Evolutionary conservation across 768 basidiomycete genomes (phyloP), one percentile per base, ranked within the genome.

Genomic region (Agaricus blazei): DNA sequence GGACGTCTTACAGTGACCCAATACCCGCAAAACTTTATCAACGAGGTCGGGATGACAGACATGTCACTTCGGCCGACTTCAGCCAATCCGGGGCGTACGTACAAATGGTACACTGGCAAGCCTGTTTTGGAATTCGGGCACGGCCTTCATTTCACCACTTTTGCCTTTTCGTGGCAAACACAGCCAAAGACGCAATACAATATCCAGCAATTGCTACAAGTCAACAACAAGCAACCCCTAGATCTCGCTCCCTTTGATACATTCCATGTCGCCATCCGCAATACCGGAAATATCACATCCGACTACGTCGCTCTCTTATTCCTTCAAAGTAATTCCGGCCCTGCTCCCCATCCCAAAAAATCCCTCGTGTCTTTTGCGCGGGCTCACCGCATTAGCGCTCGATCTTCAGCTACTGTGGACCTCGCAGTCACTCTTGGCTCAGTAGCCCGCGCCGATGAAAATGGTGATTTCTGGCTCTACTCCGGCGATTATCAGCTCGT

Each of bases 261-360:
- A 9, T 79, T 83, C 68, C 54, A 66, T n/a, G 72, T 81, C 19
- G 62, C 63, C 12, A 74, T 83, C 24, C 73, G 62, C 54, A 84
- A 83, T 65, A 75, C 72, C 0, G 81, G 82, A 15, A 65, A 67
- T 40, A 66, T 70, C 11, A 65, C 75, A 0, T 83, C 81, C 9
- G 82, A 84, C 65, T 83, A 80, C 60, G 78, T 80, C 24, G 73
- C 79, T 8, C 71, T 83, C 51, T 67, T 82, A 12, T 84, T 82
- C 67, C 63, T 76, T 56, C 76, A 72, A 47, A 74, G 76, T 26
- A 70, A 70, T 3, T 73, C 69, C 26, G 81, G 81, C 2, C 79
- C 80, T 2, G 61, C 73, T 14, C 82, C 81, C 0, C 72, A 70
- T 51, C 81, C 80, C 23, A 78, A 77, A 52, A 82, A 82, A 64